Evolutionary conservation across 179 eudicot species (phyloP), one percentile per base, ranked within the genome.

Genomic region (Dionaea muscipula): DNA sequence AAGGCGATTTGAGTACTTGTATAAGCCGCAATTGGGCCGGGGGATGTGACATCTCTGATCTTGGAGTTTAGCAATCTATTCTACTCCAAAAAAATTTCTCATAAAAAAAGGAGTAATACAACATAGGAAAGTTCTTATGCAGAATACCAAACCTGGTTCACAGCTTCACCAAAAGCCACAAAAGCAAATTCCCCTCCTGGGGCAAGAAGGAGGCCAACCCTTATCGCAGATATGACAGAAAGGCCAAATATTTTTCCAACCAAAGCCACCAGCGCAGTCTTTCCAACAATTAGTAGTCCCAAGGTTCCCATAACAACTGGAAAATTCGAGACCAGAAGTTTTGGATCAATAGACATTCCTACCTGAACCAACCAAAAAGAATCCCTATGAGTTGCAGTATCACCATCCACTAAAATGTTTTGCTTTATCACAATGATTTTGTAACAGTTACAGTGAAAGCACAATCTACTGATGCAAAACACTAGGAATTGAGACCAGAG

Each of bases 131-230:
- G 7, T 43, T 43, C 1, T 18, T 2, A 18, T 17, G 7, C n/a
- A 17, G 9, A 62, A 51, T 9, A 19, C 23, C 73, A 47, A 56
- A 91, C 98, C 98, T 87, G 95, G 68, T 87, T 91, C 66, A 91
- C 98, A 60, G 98, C 98, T 80, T 91, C 98, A 49, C 98, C 98
- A 71, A 91, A 91, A 57, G 96, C 98, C 53, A 91, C 98, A 66
- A 91, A 91, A 51, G 98, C 98, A 65, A 91, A 91, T 57, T 91
- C 98, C 66, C 98, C 98, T 14, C 98, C 98, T 43, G 98, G 98
- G 50, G 98, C 98, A 75, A 91, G 93, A 56, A 91, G 80, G 66
- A 91, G 98, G 57, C 94, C 98, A 55, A 65, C 72, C 79, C 98
- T 75, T 61, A 87, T 72, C 0, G 83, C 96, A 64, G 98, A 75